Percentiles rank a stretch among this genome's conserved stretches.
These are phyloP conservation scores for Xylariaceae sp. DNA, from an alignment of 2,329 filamentous ascomycete genomes.

Conservation along the genomic window DNA sequence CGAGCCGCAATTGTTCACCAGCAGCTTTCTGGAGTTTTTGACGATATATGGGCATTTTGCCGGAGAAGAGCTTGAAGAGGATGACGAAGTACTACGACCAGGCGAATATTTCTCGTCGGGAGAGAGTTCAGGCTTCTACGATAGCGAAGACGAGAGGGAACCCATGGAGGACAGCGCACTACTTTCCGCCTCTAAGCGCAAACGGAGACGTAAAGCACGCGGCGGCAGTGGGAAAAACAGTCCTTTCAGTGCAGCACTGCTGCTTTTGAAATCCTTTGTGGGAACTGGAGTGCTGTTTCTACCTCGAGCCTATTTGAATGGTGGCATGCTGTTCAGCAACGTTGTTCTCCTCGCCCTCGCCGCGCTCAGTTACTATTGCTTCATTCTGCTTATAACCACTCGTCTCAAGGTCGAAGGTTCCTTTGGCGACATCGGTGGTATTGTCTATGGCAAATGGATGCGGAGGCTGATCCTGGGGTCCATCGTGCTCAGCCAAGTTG, in stretches of 20 bases:
- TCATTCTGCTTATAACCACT: slow-evolving; percentile 85
- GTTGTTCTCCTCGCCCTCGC: slow-evolving; percentile 82
- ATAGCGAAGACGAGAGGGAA: slow-evolving; percentile 63
- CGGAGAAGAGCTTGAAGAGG: slow-evolving; percentile 92
- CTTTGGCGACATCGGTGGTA: slow-evolving; percentile 93
- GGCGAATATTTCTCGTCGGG: slow-evolving; percentile 90
- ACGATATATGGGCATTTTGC: slow-evolving; percentile 96
- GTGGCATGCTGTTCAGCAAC: slow-evolving; percentile 96
- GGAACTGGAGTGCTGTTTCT: slow-evolving; percentile 93
- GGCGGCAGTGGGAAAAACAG: slow-evolving; percentile 70
- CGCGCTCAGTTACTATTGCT: slow-evolving; percentile 89
- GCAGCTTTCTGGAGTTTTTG: slow-evolving; percentile 91
- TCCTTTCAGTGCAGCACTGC: slow-evolving; percentile 70
- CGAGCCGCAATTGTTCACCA: slow-evolving; percentile 68
- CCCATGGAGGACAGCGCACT: slow-evolving; percentile 85
- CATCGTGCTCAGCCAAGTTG: slow-evolving; percentile 91
- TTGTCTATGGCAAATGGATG: slow-evolving; percentile 88
- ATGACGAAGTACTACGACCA: slow-evolving; percentile 80
- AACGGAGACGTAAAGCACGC: slow-evolving; percentile 70
- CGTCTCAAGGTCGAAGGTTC: slow-evolving; percentile 84
- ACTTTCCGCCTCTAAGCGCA: slow-evolving; percentile 67
- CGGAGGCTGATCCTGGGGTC: slow-evolving; percentile 79
- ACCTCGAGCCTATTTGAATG: slow-evolving; percentile 88
- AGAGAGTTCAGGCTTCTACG: slow-evolving; percentile 51
- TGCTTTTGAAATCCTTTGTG: slow-evolving; percentile 95